Evolutionary conservation across 306 rosid genomes (phyloP).

Genomic region (Vigna radiata): DNA sequence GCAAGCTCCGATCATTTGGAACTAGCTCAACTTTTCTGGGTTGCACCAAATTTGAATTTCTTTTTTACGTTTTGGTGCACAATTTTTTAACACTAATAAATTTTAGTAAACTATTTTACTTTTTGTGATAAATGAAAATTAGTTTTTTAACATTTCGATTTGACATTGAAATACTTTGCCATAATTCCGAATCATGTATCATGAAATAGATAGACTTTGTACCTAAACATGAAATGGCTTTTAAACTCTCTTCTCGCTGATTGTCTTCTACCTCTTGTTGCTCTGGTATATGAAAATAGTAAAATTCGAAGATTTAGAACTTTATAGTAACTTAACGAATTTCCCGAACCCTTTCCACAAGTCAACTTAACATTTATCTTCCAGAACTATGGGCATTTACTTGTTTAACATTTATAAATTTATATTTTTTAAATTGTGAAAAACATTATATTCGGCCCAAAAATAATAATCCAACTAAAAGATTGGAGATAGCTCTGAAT

Average conservation of each 20-base stretch:
- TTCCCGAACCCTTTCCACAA: not conserved
- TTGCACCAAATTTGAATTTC: constrained; percentile 4
- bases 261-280: too few relatives aligned
- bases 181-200: not conserved
- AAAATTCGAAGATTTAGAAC: not conserved
- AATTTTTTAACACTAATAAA: not conserved
- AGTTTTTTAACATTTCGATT: not conserved
- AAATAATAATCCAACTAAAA: not conserved
- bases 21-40: constrained; percentile 4
- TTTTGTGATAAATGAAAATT: not conserved
- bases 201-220: not conserved
- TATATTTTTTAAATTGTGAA: not conserved
- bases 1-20: not conserved
- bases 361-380: not conserved
- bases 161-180: not conserved
- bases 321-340: too few relatives aligned
- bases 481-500: not conserved
- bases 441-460: not conserved
- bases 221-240: not conserved
- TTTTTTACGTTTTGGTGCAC: not conserved
- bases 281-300: too few relatives aligned
- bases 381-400: not conserved
- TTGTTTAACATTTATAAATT: not conserved
- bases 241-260: not conserved
- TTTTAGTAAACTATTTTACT: not conserved